phyloP scores from a whole-genome alignment of 208 protist species.

The Plasmodiophora brassicae region DNA sequence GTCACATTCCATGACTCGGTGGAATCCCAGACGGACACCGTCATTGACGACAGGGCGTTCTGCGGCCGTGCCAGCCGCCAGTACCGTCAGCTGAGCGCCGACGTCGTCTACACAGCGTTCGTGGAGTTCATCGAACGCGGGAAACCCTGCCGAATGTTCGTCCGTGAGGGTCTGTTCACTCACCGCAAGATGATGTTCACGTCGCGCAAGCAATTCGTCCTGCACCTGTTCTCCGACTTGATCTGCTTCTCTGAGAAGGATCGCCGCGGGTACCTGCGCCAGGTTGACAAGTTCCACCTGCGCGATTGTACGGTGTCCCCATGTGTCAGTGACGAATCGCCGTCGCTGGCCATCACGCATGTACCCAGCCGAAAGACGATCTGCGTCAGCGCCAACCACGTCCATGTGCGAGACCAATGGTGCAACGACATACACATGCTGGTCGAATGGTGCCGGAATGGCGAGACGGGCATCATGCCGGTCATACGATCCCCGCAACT shows the following conservation, averaged over 20 bases:
- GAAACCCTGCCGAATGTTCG: background rate
- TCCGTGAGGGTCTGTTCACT: background rate
- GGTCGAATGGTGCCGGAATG: background rate
- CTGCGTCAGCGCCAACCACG: background rate
- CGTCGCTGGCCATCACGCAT: background rate
- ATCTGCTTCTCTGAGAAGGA: constrained; percentile 30
- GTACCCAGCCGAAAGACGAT: background rate
- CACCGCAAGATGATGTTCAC: background rate
- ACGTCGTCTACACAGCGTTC: background rate
- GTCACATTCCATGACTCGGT: too few relatives aligned
- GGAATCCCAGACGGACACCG: too few relatives aligned
- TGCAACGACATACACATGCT: background rate
- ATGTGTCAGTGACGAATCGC: background rate
- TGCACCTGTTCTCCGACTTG: constrained; percentile 22
- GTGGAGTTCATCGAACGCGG: background rate
- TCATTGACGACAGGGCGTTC: too few relatives aligned
- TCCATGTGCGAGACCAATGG: background rate
- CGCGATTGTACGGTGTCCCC: background rate
- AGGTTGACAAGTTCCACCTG: background rate
- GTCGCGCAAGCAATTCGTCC: background rate
- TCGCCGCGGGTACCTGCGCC: background rate
- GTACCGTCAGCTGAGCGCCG: too few relatives aligned
- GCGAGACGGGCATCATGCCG: background rate
- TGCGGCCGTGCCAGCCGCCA: too few relatives aligned
- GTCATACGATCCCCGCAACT: background rate